Conservation (phyloP, 768 basidiomycete genomes). For the Dictyophora rubrovolvata region DNA sequence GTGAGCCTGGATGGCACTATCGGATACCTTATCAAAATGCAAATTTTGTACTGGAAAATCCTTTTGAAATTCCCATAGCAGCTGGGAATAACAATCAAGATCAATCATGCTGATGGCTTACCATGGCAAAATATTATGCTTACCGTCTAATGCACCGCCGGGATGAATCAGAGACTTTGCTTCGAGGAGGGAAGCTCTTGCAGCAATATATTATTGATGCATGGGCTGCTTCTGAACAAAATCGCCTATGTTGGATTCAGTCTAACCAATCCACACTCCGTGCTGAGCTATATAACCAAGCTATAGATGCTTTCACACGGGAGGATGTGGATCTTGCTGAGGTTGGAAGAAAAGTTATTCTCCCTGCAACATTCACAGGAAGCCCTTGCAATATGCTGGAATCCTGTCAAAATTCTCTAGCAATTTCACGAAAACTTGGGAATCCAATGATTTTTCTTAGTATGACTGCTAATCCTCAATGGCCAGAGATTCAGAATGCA, state of each 20-base stretch:
- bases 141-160: conserved; percentile 22
- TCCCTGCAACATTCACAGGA: conserved; percentile 35
- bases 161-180: conserved; percentile 19
- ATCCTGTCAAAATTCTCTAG: conserved; percentile 33
- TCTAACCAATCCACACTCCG: conserved; percentile 28
- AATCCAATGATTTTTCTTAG: conserved; percentile 40
- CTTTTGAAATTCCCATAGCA: too few species aligned
- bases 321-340: conserved; percentile 20
- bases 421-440: conserved; percentile 27
- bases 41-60: not conserved
- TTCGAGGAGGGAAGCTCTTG: conserved; percentile 29
- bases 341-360: conserved; percentile 24
- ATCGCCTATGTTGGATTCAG: conserved; percentile 23
- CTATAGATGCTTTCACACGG: conserved; percentile 20
- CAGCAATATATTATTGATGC: conserved; percentile 36
- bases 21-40: conserved; percentile 12
- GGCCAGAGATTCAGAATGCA: conserved; percentile 33
- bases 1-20: conserved; percentile 29
- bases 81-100: not conserved
- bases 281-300: conserved; percentile 25
- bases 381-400: conserved; percentile 35
- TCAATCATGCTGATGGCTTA: conserved; percentile 4
- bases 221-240: conserved; percentile 36
- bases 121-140: conserved; percentile 4
- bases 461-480: conserved; percentile 41